These are phyloP conservation scores for Pythium folliculosum DNA, from an alignment of 352 stramenopile species.

Conservation along the genomic window DNA sequence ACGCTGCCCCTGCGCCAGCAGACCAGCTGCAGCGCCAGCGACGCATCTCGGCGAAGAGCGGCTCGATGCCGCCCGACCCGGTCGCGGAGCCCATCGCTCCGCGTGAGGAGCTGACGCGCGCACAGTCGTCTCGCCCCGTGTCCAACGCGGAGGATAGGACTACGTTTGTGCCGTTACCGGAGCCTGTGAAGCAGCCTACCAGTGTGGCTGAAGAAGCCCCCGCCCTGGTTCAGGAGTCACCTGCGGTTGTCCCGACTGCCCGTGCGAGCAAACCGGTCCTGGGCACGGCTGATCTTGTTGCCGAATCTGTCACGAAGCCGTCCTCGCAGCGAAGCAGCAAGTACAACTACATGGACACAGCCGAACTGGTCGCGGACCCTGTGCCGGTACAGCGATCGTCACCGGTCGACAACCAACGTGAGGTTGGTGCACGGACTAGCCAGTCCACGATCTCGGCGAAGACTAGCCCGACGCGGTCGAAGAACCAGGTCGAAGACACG, in stretches of 20 bases:
- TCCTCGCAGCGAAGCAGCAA: neutral
- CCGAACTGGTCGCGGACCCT: slow-evolving; percentile 16
- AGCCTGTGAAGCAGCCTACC: neutral
- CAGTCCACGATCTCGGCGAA: neutral
- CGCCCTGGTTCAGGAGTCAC: neutral
- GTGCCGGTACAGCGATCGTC: neutral
- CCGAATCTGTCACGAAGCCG: slow-evolving; percentile 3
- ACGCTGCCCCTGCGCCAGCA: neutral
- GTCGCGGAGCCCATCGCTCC: slow-evolving; percentile 4
- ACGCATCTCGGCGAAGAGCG: slow-evolving; percentile 14
- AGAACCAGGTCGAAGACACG: slow-evolving; percentile 20
- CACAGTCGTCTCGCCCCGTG: slow-evolving; percentile 11
- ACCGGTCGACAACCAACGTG: slow-evolving; percentile 9
- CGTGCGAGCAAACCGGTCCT: slow-evolving; percentile 1
- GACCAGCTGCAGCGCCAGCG: neutral
- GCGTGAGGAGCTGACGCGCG: neutral
- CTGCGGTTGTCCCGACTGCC: neutral
- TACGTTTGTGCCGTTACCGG: slow-evolving; percentile 8
- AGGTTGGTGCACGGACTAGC: neutral
- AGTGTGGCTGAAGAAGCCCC: neutral
- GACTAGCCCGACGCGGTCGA: neutral
- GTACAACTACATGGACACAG: slow-evolving; percentile 19
- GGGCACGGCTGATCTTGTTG: slow-evolving; percentile 1
- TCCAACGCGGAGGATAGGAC: neutral
- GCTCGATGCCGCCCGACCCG: slow-evolving; percentile 19